Evolutionary conservation across 1,284 basidiomycete genomes (phyloP).

Genomic region (Naganishia sp.): DNA sequence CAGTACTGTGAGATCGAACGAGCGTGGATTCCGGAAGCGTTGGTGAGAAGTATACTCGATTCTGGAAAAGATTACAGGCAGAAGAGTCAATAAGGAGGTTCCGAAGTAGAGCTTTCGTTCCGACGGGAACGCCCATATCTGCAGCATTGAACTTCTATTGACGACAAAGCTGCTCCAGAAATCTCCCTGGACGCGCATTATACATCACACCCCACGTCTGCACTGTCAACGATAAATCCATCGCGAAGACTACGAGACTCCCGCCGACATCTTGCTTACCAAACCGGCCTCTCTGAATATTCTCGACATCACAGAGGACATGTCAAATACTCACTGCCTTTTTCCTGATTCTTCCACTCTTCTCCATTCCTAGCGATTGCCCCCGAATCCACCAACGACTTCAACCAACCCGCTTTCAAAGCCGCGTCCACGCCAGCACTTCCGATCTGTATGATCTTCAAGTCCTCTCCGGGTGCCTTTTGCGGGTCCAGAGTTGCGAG

Average conservation of each 20-base stretch:
- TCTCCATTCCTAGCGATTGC: not conserved
- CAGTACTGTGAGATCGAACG: slow-evolving; percentile 50
- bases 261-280: too few species aligned
- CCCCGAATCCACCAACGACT: slow-evolving; percentile 18
- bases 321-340: not conserved
- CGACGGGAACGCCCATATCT: too few species aligned
- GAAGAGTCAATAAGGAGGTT: too few species aligned
- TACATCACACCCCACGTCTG: too few species aligned
- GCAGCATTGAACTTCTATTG: too few species aligned
- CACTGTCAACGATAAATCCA: too few species aligned
- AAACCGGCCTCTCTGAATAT: too few species aligned
- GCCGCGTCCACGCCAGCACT: slow-evolving; percentile 40
- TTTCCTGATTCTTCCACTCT: slow-evolving; percentile 10
- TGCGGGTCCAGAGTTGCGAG: not conserved
- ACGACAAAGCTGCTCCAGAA: too few species aligned
- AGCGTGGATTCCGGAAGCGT: slow-evolving; percentile 49
- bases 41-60: slow-evolving; percentile 40
- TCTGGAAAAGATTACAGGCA: not conserved
- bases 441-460: slow-evolving; percentile 46
- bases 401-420: slow-evolving; percentile 33
- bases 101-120: too few species aligned
- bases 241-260: too few species aligned
- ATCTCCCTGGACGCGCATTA: too few species aligned
- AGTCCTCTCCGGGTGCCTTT: slow-evolving; percentile 12
- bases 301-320: too few species aligned